phyloP scores from a whole-genome alignment of 345 rosid species.

The Gossypium sturtianum region DNA sequence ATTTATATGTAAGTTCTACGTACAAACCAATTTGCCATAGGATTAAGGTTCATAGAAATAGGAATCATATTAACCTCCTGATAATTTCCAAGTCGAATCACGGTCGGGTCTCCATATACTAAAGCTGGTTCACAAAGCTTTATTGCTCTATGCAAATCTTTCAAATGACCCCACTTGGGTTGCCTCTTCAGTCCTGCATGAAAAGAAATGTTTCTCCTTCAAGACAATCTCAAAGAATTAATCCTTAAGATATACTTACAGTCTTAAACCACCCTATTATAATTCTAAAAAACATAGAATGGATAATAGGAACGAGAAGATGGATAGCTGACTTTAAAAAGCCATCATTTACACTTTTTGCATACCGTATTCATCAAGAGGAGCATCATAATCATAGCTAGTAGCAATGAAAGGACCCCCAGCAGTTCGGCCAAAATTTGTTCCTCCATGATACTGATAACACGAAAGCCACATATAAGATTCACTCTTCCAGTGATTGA shows the following conservation, averaged over 20 bases:
- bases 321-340: neutral
- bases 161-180: slow-evolving; percentile 99
- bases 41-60: slow-evolving; percentile 3
- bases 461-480: slow-evolving; percentile 17
- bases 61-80: slow-evolving; percentile 58
- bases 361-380: slow-evolving; percentile 96
- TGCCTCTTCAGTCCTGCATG: slow-evolving; percentile 73
- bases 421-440: slow-evolving; percentile 98
- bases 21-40: neutral
- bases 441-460: slow-evolving; percentile 95
- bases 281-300: neutral
- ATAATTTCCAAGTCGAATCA: slow-evolving; percentile 68
- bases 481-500: slow-evolving; percentile 12
- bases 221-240: slow-evolving; percentile 6
- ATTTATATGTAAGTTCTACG: neutral
- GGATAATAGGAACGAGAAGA: neutral
- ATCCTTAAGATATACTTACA: neutral
- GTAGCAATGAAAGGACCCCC: slow-evolving; percentile 99
- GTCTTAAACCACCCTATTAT: neutral
- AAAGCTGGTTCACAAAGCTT: slow-evolving; percentile 89
- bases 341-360: neutral
- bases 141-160: slow-evolving; percentile 93
- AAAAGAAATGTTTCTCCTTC: slow-evolving; percentile 5
- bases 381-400: slow-evolving; percentile 96
- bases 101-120: slow-evolving; percentile 58